Conservation (phyloP, 2,329 filamentous ascomycete genomes). For the Sarocladiaceae sp. region DNA sequence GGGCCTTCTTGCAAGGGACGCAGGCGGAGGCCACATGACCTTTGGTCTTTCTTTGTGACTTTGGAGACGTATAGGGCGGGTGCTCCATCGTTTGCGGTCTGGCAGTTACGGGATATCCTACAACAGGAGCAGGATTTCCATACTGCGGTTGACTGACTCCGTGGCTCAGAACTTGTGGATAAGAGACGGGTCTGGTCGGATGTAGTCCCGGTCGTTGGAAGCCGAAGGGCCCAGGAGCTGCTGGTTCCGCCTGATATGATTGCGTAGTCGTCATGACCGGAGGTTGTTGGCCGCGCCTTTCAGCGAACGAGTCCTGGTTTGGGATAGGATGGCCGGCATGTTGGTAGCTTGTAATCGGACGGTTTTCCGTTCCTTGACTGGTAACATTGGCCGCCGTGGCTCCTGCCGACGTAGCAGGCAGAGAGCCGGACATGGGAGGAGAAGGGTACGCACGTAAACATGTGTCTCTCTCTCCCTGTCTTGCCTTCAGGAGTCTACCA, state of each 20-base stretch:
- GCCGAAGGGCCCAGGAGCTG: not conserved
- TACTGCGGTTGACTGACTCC: slow-evolving; percentile 18
- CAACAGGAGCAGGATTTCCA: slow-evolving; percentile 14
- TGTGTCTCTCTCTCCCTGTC: slow-evolving; percentile 44
- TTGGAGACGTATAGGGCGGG: slow-evolving; percentile 47
- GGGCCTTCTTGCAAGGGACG: slow-evolving; percentile 78
- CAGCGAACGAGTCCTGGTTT: slow-evolving; percentile 15
- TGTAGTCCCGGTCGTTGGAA: slow-evolving; percentile 6
- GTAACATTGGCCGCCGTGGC: slow-evolving; percentile 51
- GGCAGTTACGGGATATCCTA: slow-evolving; percentile 18
- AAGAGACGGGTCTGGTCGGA: slow-evolving; percentile 9
- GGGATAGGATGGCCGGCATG: slow-evolving; percentile 43
- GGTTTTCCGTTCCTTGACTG: slow-evolving; percentile 38
- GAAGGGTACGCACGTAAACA: slow-evolving; percentile 59
- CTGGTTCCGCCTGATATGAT: not conserved
- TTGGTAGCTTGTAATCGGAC: slow-evolving; percentile 35
- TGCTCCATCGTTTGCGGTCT: slow-evolving; percentile 36
- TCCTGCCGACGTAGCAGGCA: slow-evolving; percentile 49
- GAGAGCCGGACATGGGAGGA: slow-evolving; percentile 69
- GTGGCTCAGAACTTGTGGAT: slow-evolving; percentile 6
- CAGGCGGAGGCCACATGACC: slow-evolving; percentile 81
- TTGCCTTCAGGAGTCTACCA: slow-evolving; percentile 43
- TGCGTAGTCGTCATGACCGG: not conserved
- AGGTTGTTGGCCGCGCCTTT: slow-evolving; percentile 17
- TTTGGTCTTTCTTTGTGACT: slow-evolving; percentile 62